Conservation (phyloP, 805 yeast species). For the Cyberlindnera samutprakarnensis region DNA sequence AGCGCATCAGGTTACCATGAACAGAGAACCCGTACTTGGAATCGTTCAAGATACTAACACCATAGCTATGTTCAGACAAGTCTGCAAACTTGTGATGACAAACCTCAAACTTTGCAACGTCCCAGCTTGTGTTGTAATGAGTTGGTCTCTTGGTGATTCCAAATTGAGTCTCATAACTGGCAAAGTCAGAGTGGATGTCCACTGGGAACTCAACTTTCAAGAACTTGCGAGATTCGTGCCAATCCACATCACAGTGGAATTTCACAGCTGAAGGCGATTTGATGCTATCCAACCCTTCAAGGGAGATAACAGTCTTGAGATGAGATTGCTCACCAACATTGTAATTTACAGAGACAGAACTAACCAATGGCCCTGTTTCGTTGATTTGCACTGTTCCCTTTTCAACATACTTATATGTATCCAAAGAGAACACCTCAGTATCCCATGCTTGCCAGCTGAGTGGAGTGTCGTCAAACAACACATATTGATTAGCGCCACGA, state of each 20-base stretch:
- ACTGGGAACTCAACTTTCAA: slow-evolving; percentile 95
- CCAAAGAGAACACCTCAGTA: slow-evolving; percentile 83
- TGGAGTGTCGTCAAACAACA: slow-evolving; percentile 86
- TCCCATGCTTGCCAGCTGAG: slow-evolving; percentile 96
- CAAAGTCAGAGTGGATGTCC: slow-evolving; percentile 64
- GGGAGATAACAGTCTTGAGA: slow-evolving; percentile 61
- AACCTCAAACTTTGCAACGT: slow-evolving; percentile 92
- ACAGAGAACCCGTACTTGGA: slow-evolving; percentile 88
- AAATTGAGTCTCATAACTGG: slow-evolving; percentile 89
- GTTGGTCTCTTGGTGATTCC: slow-evolving; percentile 91
- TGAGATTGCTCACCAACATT: slow-evolving; percentile 48
- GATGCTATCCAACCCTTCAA: slow-evolving; percentile 43
- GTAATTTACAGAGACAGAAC: slow-evolving; percentile 57
- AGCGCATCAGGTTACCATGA: slow-evolving; percentile 87
- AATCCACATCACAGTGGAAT: slow-evolving; percentile 57
- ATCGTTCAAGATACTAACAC: slow-evolving; percentile 79
- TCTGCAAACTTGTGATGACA: slow-evolving; percentile 94
- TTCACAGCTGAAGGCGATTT: slow-evolving; percentile 34
- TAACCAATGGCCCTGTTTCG: slow-evolving; percentile 49
- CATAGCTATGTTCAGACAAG: slow-evolving; percentile 77
- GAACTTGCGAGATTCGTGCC: slow-evolving; percentile 87
- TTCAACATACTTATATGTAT: slow-evolving; percentile 50
- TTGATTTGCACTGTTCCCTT: slow-evolving; percentile 30
- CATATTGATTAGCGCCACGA: slow-evolving; percentile 72
- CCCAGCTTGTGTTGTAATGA: slow-evolving; percentile 94